Conservation (phyloP, 176 grass and related monocot genomes). For the Avena eriantha region DNA sequence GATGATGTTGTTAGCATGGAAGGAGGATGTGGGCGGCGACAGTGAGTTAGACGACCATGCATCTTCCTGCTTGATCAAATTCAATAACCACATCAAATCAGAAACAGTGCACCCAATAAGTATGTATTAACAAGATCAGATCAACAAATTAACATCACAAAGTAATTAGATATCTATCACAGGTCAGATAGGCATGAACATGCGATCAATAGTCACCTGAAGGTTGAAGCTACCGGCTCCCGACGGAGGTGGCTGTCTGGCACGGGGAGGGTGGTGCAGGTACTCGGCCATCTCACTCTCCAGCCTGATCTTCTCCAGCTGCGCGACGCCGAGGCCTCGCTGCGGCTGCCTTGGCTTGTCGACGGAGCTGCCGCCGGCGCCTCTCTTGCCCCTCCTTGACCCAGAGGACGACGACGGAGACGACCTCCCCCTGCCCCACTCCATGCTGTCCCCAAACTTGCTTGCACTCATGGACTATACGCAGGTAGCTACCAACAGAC, state of each 20-base stretch:
- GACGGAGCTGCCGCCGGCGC: conserved; percentile 39
- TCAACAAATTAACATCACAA: neutral
- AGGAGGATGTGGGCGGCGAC: conserved; percentile 40
- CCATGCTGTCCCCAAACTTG: conserved; percentile 58
- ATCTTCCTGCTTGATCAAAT: conserved; percentile 45
- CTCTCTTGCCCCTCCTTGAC: conserved; percentile 65
- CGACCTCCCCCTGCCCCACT: conserved; percentile 59
- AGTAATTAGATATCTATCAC: neutral
- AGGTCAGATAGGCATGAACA: neutral
- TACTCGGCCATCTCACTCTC: conserved; percentile 67
- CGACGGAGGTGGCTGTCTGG: conserved; percentile 34
- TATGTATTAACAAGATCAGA: neutral
- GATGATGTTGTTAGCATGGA: conserved; percentile 25
- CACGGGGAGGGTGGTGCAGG: conserved; percentile 51
- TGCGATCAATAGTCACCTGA: conserved; percentile 39
- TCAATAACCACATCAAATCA: conserved; percentile 43
- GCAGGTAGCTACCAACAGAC: conserved; percentile 36
- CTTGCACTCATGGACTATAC: conserved; percentile 55
- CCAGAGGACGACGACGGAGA: neutral
- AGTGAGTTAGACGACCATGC: conserved; percentile 31
- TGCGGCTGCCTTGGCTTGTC: conserved; percentile 76
- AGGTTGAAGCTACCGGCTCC: conserved; percentile 40
- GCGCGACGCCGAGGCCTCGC: conserved; percentile 69
- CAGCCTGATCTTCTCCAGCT: conserved; percentile 78
- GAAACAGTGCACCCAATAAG: neutral